Evolutionary conservation across 768 basidiomycete species (phyloP).

Genomic region (Suillus hirtellus): DNA sequence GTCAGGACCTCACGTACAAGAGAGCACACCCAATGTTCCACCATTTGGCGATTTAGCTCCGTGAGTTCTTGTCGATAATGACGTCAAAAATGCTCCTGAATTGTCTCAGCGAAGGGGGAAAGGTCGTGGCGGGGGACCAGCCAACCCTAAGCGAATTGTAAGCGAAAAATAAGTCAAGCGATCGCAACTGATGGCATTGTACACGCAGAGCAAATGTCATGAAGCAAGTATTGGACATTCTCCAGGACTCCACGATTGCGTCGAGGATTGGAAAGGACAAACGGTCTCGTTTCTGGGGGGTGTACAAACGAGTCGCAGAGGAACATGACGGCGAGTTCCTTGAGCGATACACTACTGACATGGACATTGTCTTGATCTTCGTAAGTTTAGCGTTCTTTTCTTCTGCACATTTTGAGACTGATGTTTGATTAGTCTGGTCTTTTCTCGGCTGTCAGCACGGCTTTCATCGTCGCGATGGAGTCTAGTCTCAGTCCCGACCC

Average conservation of each 20-base stretch:
- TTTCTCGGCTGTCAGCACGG: constrained; percentile 16
- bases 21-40: not conserved
- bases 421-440: constrained; percentile 14
- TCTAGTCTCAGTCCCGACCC: constrained; percentile 13
- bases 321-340: constrained; percentile 20
- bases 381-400: constrained; percentile 10
- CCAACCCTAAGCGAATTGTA: not conserved
- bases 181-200: not conserved
- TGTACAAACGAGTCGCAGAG: constrained; percentile 15
- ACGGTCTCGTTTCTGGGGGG: constrained; percentile 15
- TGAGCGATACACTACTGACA: constrained; percentile 17
- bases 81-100: not conserved
- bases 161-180: not conserved
- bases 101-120: not conserved
- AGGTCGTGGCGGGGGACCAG: not conserved
- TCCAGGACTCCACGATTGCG: not conserved
- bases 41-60: not conserved
- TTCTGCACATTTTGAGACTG: not conserved
- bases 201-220: not conserved
- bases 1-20: not conserved
- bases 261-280: not conserved
- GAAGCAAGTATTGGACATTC: not conserved
- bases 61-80: not conserved
- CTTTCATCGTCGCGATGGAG: constrained; percentile 16
- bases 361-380: constrained; percentile 24